Conservation (phyloP, 83 land plant genomes). For the Larix sibirica region DNA sequence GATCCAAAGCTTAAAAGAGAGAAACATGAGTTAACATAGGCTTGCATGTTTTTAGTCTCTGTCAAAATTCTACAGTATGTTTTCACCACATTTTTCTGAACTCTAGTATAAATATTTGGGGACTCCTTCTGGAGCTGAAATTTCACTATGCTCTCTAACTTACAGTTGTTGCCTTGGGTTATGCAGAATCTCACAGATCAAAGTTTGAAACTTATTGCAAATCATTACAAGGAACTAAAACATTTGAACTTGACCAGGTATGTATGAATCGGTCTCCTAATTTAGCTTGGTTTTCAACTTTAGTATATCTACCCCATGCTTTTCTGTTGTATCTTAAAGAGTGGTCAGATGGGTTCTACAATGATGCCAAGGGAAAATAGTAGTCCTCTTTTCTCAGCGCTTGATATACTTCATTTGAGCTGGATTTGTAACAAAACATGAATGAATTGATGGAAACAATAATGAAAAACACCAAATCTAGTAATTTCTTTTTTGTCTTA, state of each 20-base stretch:
- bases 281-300: not conserved
- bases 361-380: not conserved
- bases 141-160: not conserved
- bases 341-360: not conserved
- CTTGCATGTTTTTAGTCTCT: too few relatives aligned
- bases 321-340: not conserved
- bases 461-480: not conserved
- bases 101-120: not conserved
- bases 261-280: not conserved
- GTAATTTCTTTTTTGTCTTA: not conserved
- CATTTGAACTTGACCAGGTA: slow-evolving; percentile 70
- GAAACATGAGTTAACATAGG: too few relatives aligned
- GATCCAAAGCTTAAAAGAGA: too few relatives aligned
- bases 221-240: slow-evolving; percentile 46
- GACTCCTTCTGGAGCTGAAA: not conserved
- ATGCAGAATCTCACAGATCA: slow-evolving; percentile 61
- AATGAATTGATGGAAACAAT: too few relatives aligned
- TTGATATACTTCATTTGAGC: not conserved
- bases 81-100: too few relatives aligned
- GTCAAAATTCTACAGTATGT: too few relatives aligned
- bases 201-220: slow-evolving; percentile 50
- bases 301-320: not conserved
- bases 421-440: not conserved
- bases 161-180: not conserved
- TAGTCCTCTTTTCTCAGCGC: not conserved